Evolutionary conservation across 1,139 yeast genomes (phyloP), one percentile per base, ranked within the genome.

Genomic region (Geotrichum australiense): DNA sequence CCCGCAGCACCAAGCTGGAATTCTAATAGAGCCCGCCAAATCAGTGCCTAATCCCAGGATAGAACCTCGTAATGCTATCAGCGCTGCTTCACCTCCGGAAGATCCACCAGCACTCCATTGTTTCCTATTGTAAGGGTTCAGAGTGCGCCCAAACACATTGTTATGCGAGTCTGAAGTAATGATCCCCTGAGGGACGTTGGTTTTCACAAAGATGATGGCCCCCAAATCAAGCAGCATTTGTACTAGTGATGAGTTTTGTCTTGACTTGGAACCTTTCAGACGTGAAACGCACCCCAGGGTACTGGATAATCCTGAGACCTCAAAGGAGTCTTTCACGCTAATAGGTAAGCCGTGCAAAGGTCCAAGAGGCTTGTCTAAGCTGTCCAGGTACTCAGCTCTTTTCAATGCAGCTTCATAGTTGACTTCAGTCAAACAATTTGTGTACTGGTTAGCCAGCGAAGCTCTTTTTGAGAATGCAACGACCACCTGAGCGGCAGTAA

Each of bases 11-110:
- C 71, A 65, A 3, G 80, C 73, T 1, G 85, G 84, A 44, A 69
- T 66, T 41, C 83, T 62, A 39, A 78, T 74, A 24, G 76, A 68
- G 2, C 84, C 84, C 11, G 81, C 84, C 50, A 78, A 73, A 58
- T 78, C 83, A 14, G 81, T 74, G 5, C 82, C 82, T 31, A 76
- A 58, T 0, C 81, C 82, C 29, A 76, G 50, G 5, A 67, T 55
- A 0, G 77, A 64, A 4, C 73, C 80, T 34, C 66, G 64, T 12
- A 70, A 55, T 1, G 71, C 78, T 24, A 76, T 56, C 15, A 76
- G 55, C 0, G 80, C 71, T 8, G 76, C 80, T 54, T 76, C 83
- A 33, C 84, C 84, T 6, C 81, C 81, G 6, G 78, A 70, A 4
- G 78, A 71, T 1, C 83, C 83, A 28, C 83, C 82, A 12, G 71